phyloP scores from a whole-genome alignment of 768 basidiomycete genomes.

The Phylloporus sp. region DNA sequence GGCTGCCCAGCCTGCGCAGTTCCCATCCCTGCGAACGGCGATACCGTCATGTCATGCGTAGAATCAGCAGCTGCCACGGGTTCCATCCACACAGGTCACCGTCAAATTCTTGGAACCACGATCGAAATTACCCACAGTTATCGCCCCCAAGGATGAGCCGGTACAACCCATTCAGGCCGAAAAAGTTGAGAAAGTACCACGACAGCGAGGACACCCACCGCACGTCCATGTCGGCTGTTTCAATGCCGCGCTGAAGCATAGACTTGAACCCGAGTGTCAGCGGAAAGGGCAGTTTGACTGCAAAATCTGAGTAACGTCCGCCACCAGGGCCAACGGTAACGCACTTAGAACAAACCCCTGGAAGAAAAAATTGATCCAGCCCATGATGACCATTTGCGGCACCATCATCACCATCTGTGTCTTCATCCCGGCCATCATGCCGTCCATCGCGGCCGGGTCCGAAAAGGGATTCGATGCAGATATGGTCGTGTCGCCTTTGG shows the following conservation, averaged over 20 bases:
- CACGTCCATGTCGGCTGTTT: constrained; percentile 95
- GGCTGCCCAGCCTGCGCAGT: constrained; percentile 48
- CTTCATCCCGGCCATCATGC: constrained; percentile 98
- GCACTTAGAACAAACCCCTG: constrained; percentile 95
- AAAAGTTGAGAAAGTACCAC: constrained; percentile 99
- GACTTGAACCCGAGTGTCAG: constrained; percentile 95
- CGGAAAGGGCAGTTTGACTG: constrained; percentile 96
- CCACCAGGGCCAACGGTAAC: constrained; percentile 32
- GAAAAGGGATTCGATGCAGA: constrained; percentile 76
- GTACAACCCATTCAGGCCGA: constrained; percentile 94
- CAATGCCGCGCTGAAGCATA: constrained; percentile 94
- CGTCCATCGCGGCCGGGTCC: constrained; percentile 92
- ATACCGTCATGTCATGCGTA: constrained; percentile 65
- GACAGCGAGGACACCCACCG: constrained; percentile 98
- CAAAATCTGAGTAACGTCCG: not conserved
- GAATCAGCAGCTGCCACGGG: constrained; percentile 64
- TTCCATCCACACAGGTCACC: constrained; percentile 9
- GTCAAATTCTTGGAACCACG: constrained; percentile 10
- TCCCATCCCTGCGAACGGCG: constrained; percentile 58
- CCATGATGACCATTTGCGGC: constrained; percentile 98
- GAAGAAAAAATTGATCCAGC: constrained; percentile 99
- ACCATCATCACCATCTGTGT: constrained; percentile 99
- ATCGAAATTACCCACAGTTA: constrained; percentile 55
- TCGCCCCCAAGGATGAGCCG: constrained; percentile 87
- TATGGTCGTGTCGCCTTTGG: constrained; percentile 54